phyloP scores from a whole-genome alignment of 1,284 basidiomycete species.

The Boletus semigastroideus region DNA sequence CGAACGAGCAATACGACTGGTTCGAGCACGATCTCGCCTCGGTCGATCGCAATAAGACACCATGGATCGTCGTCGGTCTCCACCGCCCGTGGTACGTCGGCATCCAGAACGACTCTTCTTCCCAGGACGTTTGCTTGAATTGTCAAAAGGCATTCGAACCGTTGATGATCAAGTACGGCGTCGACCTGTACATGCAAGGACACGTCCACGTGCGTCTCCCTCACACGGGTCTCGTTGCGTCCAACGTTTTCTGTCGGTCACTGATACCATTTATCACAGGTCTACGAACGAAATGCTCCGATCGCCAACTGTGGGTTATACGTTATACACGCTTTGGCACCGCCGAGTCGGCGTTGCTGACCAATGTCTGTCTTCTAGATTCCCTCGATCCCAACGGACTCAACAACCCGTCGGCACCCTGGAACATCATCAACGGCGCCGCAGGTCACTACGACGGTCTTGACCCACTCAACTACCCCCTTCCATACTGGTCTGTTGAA shows the following conservation, averaged over 20 bases:
- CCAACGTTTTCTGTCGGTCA: neutral
- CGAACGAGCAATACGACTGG: conserved; percentile 26
- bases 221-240: neutral
- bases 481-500: conserved; percentile 10
- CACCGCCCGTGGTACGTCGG: conserved; percentile 30
- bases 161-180: conserved; percentile 32
- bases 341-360: neutral
- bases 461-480: conserved; percentile 10
- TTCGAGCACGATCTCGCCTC: conserved; percentile 27
- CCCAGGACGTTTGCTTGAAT: conserved; percentile 9
- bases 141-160: conserved; percentile 33
- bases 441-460: conserved; percentile 33
- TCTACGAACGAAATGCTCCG: conserved; percentile 29
- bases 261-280: conserved; percentile 1
- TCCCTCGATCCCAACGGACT: conserved; percentile 27
- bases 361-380: conserved; percentile 9
- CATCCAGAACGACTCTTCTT: conserved; percentile 14
- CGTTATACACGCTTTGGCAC: neutral
- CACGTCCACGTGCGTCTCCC: conserved; percentile 19
- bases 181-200: conserved; percentile 33
- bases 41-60: conserved; percentile 23
- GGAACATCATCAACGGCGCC: conserved; percentile 32
- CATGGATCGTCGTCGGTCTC: conserved; percentile 30
- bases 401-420: conserved; percentile 27
- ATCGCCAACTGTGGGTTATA: conserved; percentile 27